These are phyloP conservation scores for Hygrophorus pudorinus DNA, from an alignment of 768 basidiomycete genomes.

Conservation along the genomic window DNA sequence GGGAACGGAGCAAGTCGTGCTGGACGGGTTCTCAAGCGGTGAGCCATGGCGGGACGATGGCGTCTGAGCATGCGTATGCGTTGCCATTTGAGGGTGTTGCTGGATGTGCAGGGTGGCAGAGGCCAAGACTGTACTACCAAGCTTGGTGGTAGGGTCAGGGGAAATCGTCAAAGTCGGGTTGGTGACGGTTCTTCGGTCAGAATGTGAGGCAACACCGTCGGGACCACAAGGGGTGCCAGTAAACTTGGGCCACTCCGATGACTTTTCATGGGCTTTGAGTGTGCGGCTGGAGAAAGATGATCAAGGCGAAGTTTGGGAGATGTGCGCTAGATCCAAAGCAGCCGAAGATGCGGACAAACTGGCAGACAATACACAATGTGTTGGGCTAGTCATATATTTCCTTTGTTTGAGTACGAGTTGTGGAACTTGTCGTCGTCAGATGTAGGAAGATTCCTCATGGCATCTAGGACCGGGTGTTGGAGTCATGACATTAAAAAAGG, in stretches of 20 bases:
- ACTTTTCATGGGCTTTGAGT: constrained; percentile 53
- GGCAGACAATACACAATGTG: constrained; percentile 26
- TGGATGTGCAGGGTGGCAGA: constrained; percentile 54
- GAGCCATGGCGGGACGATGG: constrained; percentile 66
- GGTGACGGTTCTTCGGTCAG: constrained; percentile 63
- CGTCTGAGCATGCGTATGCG: constrained; percentile 25
- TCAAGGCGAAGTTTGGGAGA: constrained; percentile 71
- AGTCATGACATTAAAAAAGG: background rate
- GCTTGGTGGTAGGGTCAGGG: constrained; percentile 37
- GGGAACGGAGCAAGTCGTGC: constrained; percentile 70
- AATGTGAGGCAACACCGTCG: constrained; percentile 43
- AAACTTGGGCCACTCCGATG: constrained; percentile 95
- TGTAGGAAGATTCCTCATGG: constrained; percentile 82
- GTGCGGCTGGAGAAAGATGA: constrained; percentile 44
- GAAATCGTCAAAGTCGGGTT: constrained; percentile 64
- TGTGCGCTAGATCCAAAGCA: constrained; percentile 85
- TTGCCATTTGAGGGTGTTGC: constrained; percentile 45
- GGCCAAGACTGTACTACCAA: constrained; percentile 40
- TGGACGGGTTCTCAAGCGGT: constrained; percentile 55
- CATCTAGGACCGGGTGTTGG: constrained; percentile 39
- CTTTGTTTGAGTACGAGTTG: constrained; percentile 54
- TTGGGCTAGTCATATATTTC: constrained; percentile 18
- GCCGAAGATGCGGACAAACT: constrained; percentile 85
- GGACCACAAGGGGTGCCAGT: constrained; percentile 49
- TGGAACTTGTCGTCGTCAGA: constrained; percentile 85